Evolutionary conservation across 2,329 filamentous ascomycete genomes (phyloP), one percentile per base, ranked within the genome.

Genomic region (Thelonectria blattea): DNA sequence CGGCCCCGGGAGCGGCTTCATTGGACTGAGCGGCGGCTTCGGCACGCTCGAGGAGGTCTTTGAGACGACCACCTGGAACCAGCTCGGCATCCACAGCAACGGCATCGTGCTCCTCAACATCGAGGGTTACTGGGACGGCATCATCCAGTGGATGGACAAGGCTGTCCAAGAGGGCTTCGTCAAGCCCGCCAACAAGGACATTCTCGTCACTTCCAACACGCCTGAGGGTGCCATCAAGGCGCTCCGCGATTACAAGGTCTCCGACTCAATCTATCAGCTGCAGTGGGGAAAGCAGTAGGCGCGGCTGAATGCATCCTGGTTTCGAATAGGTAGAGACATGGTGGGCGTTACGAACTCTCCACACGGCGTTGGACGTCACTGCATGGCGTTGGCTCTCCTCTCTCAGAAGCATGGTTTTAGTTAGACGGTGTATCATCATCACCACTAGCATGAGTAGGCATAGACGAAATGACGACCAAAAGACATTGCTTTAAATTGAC

Each of bases 21-120:
- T 99, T 42, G 93, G 93, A 27, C 80, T 99, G 60, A 87, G 86
- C 56, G 94, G 94, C 45, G 95, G 95, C 1, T 99, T 94, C 76
- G 95, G 95, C 18, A 99, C 95, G 2, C 85, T 98, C 74, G 95
- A 99, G 80, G 95, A 99, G 83, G 84, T 99, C 73, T 93, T 97
- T 77, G 92, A 96, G 80, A 87, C 92, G 2, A 88, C 88, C 24
- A 96, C 92, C 11, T 99, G 95, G 93, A 98, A 97, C 76, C 95
- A 98, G 80, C 79, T 99, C 51, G 94, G 95, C 1, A 98, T 99
- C 66, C 95, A 98, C 78, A 83, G 83, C 68, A 82, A 85, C 51
- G 91, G 90, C 3, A 88, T 98, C 47, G 88, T 94, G 55, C 80
- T 97, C 50, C 86, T 91, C 68, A 98, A 98, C 75, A 84, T 97